phyloP scores from a whole-genome alignment of 2,329 filamentous ascomycete species.

The Fusarium paranaense region DNA sequence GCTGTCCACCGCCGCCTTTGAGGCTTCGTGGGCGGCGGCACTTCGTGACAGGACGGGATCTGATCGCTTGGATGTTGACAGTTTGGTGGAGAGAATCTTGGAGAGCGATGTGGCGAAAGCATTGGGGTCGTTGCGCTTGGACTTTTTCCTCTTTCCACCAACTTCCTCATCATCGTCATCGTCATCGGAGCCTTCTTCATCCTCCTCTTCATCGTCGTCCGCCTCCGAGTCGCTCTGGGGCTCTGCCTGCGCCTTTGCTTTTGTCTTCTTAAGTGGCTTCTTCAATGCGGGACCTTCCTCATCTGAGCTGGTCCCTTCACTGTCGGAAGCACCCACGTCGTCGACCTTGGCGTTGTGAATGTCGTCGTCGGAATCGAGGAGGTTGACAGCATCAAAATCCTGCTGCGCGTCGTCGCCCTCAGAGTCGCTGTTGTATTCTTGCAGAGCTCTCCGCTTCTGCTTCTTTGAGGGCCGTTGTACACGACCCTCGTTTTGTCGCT shows the following conservation, averaged over 20 bases:
- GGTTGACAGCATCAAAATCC: slow-evolving; percentile 63
- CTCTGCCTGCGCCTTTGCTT: slow-evolving; percentile 42
- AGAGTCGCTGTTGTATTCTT: slow-evolving; percentile 66
- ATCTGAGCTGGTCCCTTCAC: slow-evolving; percentile 52
- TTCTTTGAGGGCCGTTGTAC: slow-evolving; percentile 62
- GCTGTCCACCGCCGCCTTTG: slow-evolving; percentile 77
- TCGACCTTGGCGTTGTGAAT: slow-evolving; percentile 65
- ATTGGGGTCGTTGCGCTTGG: slow-evolving; percentile 91
- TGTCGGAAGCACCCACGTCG: slow-evolving; percentile 57
- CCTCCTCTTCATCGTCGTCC: slow-evolving; percentile 39
- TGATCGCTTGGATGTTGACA: slow-evolving; percentile 81
- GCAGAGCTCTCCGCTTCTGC: slow-evolving; percentile 60
- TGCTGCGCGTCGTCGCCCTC: slow-evolving; percentile 54
- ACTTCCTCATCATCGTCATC: slow-evolving; percentile 54
- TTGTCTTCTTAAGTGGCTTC: slow-evolving; percentile 47
- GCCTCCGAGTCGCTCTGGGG: slow-evolving; percentile 37
- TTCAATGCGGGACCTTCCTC: slow-evolving; percentile 48
- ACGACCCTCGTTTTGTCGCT: slow-evolving; percentile 47
- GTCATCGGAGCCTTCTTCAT: slow-evolving; percentile 48
- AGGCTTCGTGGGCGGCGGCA: slow-evolving; percentile 77
- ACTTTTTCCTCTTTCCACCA: slow-evolving; percentile 60
- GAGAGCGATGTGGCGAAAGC: slow-evolving; percentile 94
- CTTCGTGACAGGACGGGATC: slow-evolving; percentile 94
- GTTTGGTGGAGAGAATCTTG: slow-evolving; percentile 91
- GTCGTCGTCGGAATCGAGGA: slow-evolving; percentile 69